Evolutionary conservation across 192 early-diverging fungal species (phyloP).

Genomic region (Podila epicladia): DNA sequence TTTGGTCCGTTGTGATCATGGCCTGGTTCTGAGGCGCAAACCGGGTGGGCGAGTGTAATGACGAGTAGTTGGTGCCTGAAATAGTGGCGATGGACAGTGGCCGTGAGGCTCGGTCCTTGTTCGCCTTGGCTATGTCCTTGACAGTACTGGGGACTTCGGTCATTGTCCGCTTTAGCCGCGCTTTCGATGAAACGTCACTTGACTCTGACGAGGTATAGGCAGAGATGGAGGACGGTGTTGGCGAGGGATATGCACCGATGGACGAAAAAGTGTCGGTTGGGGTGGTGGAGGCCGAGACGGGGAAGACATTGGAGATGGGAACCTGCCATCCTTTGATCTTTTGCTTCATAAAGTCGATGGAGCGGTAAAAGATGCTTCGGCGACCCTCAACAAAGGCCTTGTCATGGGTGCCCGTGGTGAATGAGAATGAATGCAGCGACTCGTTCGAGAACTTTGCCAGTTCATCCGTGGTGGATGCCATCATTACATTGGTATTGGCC

Average conservation of each 20-base stretch:
- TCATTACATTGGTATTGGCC: not conserved
- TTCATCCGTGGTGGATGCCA: conserved; percentile 48
- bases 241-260: conserved; percentile 48
- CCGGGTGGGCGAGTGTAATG: conserved; percentile 61
- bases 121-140: conserved; percentile 8
- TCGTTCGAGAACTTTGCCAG: conserved; percentile 59
- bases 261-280: conserved; percentile 23
- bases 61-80: conserved; percentile 30
- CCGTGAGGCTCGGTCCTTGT: conserved; percentile 27
- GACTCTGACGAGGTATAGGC: conserved; percentile 2
- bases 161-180: conserved; percentile 48
- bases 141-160: conserved; percentile 34
- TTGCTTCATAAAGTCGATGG: conserved; percentile 64
- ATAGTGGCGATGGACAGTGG: conserved; percentile 46
- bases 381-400: conserved; percentile 51
- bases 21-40: conserved; percentile 70
- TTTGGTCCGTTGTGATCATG: conserved; percentile 63
- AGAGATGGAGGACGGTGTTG: conserved; percentile 22
- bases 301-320: conserved; percentile 42
- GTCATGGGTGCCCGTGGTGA: conserved; percentile 51
- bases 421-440: conserved; percentile 56
- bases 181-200: not conserved
- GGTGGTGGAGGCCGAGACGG: conserved; percentile 28
- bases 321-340: conserved; percentile 63
- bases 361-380: conserved; percentile 57